A percentile compares a stretch with the other conserved stretches of the same genome.
phyloP scores from a whole-genome alignment of 768 basidiomycete genomes.

The Phanerochaete carnosa region DNA sequence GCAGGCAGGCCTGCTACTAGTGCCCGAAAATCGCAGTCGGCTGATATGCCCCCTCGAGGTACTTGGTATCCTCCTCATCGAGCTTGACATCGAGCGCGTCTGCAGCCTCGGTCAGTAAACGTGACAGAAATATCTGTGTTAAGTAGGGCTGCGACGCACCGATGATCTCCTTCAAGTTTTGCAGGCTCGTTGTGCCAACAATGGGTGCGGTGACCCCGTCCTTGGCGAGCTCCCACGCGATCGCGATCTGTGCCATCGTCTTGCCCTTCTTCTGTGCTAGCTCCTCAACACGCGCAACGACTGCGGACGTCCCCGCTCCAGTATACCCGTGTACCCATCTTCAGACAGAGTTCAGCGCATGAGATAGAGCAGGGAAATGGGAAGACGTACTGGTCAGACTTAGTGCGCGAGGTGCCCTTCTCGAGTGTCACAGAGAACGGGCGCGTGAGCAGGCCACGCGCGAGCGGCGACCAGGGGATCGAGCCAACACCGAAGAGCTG shows the following conservation, averaged over 20 bases:
- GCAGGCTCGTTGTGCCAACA: constrained; percentile 35
- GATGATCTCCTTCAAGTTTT: constrained; percentile 38
- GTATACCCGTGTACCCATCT: constrained; percentile 2
- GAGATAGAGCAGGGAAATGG: not conserved
- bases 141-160: constrained; percentile 15
- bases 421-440: not conserved
- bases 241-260: constrained; percentile 40
- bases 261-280: constrained; percentile 37
- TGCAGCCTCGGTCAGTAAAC: constrained; percentile 8
- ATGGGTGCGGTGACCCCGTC: constrained; percentile 38
- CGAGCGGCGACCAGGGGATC: constrained; percentile 40
- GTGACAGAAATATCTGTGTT: not conserved
- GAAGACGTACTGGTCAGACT: constrained; percentile 3
- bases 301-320: constrained; percentile 9
- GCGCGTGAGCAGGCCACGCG: constrained; percentile 23
- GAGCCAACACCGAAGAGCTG: constrained; percentile 33
- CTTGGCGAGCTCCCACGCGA: constrained; percentile 34
- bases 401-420: not conserved
- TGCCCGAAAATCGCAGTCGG: constrained; percentile 46
- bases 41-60: constrained; percentile 52
- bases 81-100: constrained; percentile 45
- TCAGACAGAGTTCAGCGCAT: not conserved
- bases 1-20: not conserved
- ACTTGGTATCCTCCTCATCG: constrained; percentile 52
- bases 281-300: constrained; percentile 29